phyloP scores from a whole-genome alignment of 208 protist species.

The Leishmania lainsoni region DNA sequence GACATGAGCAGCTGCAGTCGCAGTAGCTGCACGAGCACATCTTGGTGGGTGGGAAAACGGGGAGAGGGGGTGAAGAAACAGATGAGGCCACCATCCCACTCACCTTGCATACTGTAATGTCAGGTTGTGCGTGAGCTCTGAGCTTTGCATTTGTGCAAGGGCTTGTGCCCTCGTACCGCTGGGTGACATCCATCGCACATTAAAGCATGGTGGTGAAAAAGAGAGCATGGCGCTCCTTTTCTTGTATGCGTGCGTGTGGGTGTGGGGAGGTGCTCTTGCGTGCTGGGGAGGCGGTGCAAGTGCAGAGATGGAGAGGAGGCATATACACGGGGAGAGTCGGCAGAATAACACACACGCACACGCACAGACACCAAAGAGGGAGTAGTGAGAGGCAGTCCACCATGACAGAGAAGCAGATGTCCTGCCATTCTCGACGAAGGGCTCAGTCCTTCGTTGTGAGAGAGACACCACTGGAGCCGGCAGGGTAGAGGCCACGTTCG shows the following conservation, averaged over 20 bases:
- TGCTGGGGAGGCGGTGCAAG: background rate
- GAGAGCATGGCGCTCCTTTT: background rate
- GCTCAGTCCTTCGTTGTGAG: slow-evolving; percentile 47
- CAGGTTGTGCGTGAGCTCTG: background rate
- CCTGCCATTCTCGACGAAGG: background rate
- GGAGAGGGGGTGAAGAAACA: background rate
- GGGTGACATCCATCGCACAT: background rate
- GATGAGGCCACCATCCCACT: background rate
- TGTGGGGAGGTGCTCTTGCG: background rate
- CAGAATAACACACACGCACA: background rate
- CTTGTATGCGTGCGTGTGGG: background rate
- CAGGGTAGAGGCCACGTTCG: slow-evolving; percentile 66
- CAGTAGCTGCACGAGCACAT: background rate
- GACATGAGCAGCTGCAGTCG: background rate
- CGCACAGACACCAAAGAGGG: background rate
- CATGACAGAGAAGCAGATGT: background rate
- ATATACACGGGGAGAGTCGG: background rate
- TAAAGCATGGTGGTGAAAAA: background rate
- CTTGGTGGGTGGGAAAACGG: background rate
- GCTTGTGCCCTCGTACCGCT: background rate
- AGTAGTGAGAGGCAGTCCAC: background rate
- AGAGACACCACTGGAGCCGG: slow-evolving; percentile 55
- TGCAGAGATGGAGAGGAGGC: background rate
- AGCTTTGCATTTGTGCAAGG: background rate
- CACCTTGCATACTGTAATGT: background rate